Base-by-base conservation (phyloP, 1,139 yeast genomes). In the Pichia sp. region DNA sequence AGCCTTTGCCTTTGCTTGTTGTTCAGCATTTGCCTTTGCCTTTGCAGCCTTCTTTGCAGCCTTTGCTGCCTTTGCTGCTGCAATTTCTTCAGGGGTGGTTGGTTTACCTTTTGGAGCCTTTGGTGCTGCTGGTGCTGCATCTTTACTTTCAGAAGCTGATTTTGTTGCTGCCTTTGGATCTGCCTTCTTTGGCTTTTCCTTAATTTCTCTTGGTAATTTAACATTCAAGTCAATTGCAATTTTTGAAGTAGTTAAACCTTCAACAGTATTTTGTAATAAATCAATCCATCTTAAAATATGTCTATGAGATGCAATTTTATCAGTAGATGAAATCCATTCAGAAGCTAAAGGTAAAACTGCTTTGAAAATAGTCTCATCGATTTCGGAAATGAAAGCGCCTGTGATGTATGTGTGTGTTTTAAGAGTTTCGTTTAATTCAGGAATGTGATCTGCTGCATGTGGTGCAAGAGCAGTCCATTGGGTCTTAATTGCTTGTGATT, bases 271-370 rank as follows among this genome's bases (percentile, higher is more conserved):
- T 71, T 92, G 97, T 54, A 92, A 70, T 60, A 86, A 77, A 61
- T 89, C 96, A 24, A 79, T 78, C 97, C 97, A 92, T 76, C 97
- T 84, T 55, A 88, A 71, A 53, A 89, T 73, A 68, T 90, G 97
- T 75, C 97, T 85, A 64, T 69, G 68, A 45, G 68, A 65, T 46
- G 79, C 76, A 52, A 76, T 58, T 51, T 81, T 79, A 40, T 80
- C 82, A 15, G 35, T 26, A 34, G 71, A 69, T 39, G 78, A 62
- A 23, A 73, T 67, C 78, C 88, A 79, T 52, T 72, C 68, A 51
- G 72, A 68, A 34, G 85, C 79, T 50, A 77, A 56, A 45, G 89
- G 85, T 58, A 78, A 70, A 30, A 80, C 81, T 39, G 79, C 72
- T 48, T 81, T 79, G 59, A 87, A 85, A 41, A 85, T 81, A 44